A percentile compares a stretch with the other conserved stretches of the same genome.
These are phyloP conservation scores for Ganoderma resinaceum DNA, from an alignment of 1,284 basidiomycete species.

Conservation along the genomic window DNA sequence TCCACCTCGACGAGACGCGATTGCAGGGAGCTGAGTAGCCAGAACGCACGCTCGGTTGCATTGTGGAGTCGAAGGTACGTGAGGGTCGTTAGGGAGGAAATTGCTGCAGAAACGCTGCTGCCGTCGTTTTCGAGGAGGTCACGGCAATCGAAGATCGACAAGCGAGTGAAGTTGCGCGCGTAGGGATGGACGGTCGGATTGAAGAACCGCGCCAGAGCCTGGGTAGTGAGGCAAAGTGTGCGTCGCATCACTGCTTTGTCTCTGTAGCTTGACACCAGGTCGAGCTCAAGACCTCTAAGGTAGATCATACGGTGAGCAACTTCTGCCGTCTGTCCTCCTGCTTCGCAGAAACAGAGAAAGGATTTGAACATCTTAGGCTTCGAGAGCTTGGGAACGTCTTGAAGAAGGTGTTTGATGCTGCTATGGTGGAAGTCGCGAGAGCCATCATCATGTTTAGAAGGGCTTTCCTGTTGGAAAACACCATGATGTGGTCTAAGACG, in stretches of 20 bases:
- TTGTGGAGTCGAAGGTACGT: background rate
- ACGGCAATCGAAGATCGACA: background rate
- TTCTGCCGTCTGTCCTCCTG: background rate
- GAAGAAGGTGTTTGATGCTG: background rate
- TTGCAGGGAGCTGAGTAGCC: background rate
- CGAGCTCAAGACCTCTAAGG: background rate
- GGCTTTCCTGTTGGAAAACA: background rate
- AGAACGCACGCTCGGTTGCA: background rate
- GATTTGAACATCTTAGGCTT: background rate
- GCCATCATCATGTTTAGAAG: background rate
- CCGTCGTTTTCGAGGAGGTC: background rate
- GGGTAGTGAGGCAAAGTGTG: background rate
- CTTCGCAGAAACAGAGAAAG: background rate
- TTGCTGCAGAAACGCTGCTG: background rate
- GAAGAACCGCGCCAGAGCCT: background rate
- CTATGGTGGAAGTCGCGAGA: background rate
- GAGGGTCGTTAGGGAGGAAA: slow-evolving; percentile 1
- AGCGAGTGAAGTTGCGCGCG: background rate
- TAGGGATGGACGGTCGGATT: background rate
- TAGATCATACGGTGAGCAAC: background rate
- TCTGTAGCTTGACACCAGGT: background rate
- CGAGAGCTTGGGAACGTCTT: background rate
- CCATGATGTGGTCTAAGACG: background rate
- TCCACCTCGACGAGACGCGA: background rate
- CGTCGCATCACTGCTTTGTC: background rate